Percentiles rank a stretch among this genome's conserved stretches.
Conservation (phyloP, 345 rosid species). For the Hibiscus trionum region DNA sequence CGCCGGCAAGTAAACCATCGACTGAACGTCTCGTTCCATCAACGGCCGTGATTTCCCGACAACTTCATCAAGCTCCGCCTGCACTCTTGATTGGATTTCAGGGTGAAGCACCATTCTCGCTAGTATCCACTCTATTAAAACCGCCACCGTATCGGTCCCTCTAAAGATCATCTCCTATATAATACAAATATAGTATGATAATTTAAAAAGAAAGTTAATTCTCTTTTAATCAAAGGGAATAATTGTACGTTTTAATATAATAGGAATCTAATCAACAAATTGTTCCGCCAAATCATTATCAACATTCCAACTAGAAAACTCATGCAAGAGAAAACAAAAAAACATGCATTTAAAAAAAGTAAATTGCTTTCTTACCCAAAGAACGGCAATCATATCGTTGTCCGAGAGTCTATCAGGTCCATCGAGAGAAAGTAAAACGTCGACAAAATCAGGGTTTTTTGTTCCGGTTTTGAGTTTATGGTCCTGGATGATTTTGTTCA, state of each 20-base stretch:
- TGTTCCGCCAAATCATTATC: slow-evolving; percentile 9
- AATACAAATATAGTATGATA: not conserved
- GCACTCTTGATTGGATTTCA: slow-evolving; percentile 59
- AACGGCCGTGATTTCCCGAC: slow-evolving; percentile 53
- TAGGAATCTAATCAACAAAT: slow-evolving; percentile 7
- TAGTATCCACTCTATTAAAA: slow-evolving; percentile 77
- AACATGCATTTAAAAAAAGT: not conserved
- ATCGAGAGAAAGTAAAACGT: slow-evolving; percentile 51
- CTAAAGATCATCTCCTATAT: slow-evolving; percentile 81
- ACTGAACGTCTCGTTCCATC: slow-evolving; percentile 37
- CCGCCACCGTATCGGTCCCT: slow-evolving; percentile 84
- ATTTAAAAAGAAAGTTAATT: not conserved
- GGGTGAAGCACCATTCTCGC: slow-evolving; percentile 73
- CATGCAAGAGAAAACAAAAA: not conserved
- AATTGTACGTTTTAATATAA: not conserved
- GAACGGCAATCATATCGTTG: slow-evolving; percentile 61
- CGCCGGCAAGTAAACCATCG: slow-evolving; percentile 51
- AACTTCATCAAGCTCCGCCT: slow-evolving; percentile 46
- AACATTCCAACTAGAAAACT: slow-evolving; percentile 9
- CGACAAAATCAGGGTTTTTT: slow-evolving; percentile 48
- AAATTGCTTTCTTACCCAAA: slow-evolving; percentile 45
- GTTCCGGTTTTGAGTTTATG: slow-evolving; percentile 32
- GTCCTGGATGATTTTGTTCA: slow-evolving; percentile 39
- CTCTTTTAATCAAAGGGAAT: not conserved
- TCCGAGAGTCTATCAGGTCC: slow-evolving; percentile 47